These are phyloP conservation scores for Candolleomyces aberdarensis DNA, from an alignment of 768 basidiomycete species.

Conservation along the genomic window DNA sequence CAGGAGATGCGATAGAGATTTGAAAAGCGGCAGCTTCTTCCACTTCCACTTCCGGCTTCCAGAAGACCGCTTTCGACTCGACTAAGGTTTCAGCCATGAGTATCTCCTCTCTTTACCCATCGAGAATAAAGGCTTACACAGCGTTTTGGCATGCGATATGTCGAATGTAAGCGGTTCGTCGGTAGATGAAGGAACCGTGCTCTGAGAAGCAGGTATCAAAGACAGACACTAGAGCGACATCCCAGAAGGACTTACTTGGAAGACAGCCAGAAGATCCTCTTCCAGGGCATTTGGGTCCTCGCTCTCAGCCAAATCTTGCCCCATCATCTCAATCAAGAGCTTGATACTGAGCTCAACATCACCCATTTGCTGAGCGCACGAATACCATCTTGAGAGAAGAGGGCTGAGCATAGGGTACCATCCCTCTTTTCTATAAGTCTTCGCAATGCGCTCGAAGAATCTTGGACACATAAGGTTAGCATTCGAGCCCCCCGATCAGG, in stretches of 20 bases:
- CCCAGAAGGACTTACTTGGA: conserved; percentile 48
- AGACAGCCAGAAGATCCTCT: conserved; percentile 69
- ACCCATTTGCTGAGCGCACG: conserved; percentile 74
- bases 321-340: conserved; percentile 81
- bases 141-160: conserved; percentile 56
- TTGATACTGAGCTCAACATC: conserved; percentile 74
- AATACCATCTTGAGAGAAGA: conserved; percentile 77
- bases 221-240: not conserved
- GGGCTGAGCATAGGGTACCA: conserved; percentile 77
- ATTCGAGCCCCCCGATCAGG: not conserved
- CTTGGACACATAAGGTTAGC: conserved; percentile 42
- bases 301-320: conserved; percentile 54
- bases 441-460: conserved; percentile 91
- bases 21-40: conserved; percentile 72
- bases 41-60: conserved; percentile 59
- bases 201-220: conserved; percentile 37
- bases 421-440: conserved; percentile 80
- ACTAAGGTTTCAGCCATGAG: conserved; percentile 39
- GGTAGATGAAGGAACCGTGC: conserved; percentile 60
- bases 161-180: conserved; percentile 60
- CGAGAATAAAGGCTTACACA: conserved; percentile 44
- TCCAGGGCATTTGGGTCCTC: conserved; percentile 53
- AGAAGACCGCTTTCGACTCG: conserved; percentile 65
- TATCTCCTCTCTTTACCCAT: not conserved
- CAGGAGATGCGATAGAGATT: conserved; percentile 56